Conservation (phyloP, 106 monocot species). For the Amphibolis antarctica region DNA sequence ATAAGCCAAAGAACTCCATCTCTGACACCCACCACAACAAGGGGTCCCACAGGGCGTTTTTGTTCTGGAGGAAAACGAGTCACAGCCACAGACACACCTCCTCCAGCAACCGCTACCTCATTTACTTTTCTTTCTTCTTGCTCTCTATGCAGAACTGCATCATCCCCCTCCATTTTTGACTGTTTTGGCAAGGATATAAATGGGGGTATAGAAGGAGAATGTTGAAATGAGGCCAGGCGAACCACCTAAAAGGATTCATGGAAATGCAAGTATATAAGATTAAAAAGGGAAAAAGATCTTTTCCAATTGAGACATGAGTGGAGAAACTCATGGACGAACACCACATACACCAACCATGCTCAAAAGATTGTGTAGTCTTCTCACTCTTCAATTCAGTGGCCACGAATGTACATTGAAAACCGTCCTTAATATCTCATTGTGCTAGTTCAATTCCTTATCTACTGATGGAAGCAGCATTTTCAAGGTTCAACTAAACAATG, state of each 20-base stretch:
- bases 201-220: constrained; percentile 91
- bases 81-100: constrained; percentile 90
- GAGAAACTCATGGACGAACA: not conserved
- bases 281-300: not conserved
- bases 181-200: constrained; percentile 81
- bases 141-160: constrained; percentile 36
- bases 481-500: no score
- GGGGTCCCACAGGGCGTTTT: constrained; percentile 88
- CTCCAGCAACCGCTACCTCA: constrained; percentile 98
- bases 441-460: no score
- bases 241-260: constrained; percentile 50
- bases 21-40: constrained; percentile 85
- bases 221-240: constrained; percentile 94
- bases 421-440: no score
- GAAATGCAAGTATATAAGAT: not conserved
- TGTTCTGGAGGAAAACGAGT: constrained; percentile 95
- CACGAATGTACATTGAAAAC: no score
- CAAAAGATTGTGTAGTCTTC: no score
- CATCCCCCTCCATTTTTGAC: constrained; percentile 66
- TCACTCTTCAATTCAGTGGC: no score
- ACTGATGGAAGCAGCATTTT: no score
- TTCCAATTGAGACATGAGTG: not conserved
- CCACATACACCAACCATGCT: not conserved
- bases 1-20: constrained; percentile 97
- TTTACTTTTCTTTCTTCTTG: constrained; percentile 54